Evolutionary conservation across 1,284 basidiomycete species (phyloP), one percentile per base, ranked within the genome.

Genomic region (Rhodotorula sp.): DNA sequence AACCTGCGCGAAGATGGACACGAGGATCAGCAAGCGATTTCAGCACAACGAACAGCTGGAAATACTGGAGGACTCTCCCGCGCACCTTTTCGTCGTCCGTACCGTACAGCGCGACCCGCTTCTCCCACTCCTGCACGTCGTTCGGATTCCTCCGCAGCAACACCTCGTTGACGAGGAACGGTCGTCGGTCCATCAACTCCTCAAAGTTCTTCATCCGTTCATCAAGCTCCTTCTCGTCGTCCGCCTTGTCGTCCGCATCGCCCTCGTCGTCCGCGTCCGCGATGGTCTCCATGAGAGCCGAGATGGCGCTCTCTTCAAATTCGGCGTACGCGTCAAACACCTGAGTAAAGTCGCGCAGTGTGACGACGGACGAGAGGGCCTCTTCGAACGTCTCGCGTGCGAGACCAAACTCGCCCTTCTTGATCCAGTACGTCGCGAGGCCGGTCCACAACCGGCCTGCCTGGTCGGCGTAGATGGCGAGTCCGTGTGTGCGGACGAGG

Each of bases 81-180:
- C 80, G 34, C 76, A 90, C 90, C 84, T 94, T 94, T 76, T 90
- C 91, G 79, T 99, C 95, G 76, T 97, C 87, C 61, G 92, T 89
- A 20, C 90, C 95, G 86, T 89, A 94, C 52, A 99, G 81, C 6
- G 92, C 92, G n/a, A 98, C 87, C 17, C 94, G 85, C 82, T 99
- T 99, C 82, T 98, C 95, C 96, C 96, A 99, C 80, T 99, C 96
- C 77, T 96, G 94, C 0, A 99, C 95, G 77, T 99, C 96, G 78
- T 98, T 92, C 1, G 93, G 92, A 83, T 99, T 99, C 76, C 96
- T 84, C 66, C 96, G 84, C 34, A 99, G 82, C 39, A 99, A 82
- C 4, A 99, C 96, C 76, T 98, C 94, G 79, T 99, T 99, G 64
- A 97, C 89, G 68, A 99, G 84, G 85, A 99, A 99, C 4, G 94